Evolutionary conservation across 2,329 filamentous ascomycete species (phyloP).

Genomic region (Penicillium sp.): DNA sequence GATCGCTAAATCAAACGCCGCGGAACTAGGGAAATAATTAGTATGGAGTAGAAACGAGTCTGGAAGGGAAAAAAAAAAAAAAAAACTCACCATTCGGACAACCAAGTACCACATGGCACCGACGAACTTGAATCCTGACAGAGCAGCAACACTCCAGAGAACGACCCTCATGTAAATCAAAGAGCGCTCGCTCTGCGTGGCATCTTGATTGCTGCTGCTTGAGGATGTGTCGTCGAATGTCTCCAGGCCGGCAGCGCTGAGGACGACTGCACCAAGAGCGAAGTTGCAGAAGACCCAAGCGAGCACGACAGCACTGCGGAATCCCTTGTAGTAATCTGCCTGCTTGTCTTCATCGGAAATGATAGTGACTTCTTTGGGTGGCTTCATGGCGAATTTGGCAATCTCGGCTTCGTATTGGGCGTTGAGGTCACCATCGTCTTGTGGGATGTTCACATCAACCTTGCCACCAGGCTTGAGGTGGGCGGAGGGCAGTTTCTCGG

Average conservation of each 20-base stretch:
- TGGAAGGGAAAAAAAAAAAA: not conserved
- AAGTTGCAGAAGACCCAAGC: conserved; percentile 98
- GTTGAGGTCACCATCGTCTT: conserved; percentile 92
- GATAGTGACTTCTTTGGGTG: conserved; percentile 62
- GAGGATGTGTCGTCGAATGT: conserved; percentile 50
- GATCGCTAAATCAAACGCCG: conserved; percentile 43
- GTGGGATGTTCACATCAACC: conserved; percentile 81
- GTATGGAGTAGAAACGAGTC: conserved; percentile 1
- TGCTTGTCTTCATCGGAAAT: conserved; percentile 71
- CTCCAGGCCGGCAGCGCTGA: conserved; percentile 82
- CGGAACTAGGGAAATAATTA: conserved; percentile 49
- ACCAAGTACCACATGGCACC: conserved; percentile 92
- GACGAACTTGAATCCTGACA: conserved; percentile 83
- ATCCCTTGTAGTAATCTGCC: conserved; percentile 97
- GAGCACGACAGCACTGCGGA: conserved; percentile 86
- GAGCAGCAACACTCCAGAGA: conserved; percentile 81
- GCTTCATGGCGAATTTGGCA: conserved; percentile 70
- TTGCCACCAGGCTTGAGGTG: conserved; percentile 92
- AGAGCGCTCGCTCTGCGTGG: conserved; percentile 58
- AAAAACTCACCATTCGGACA: conserved; percentile 73
- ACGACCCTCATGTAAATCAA: conserved; percentile 85
- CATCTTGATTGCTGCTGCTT: conserved; percentile 32
- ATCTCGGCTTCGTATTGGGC: conserved; percentile 90
- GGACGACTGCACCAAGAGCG: conserved; percentile 78
- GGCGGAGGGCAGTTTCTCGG: conserved; percentile 84